phyloP scores from a whole-genome alignment of 192 early-diverging fungal species.

The Podila verticillata region DNA sequence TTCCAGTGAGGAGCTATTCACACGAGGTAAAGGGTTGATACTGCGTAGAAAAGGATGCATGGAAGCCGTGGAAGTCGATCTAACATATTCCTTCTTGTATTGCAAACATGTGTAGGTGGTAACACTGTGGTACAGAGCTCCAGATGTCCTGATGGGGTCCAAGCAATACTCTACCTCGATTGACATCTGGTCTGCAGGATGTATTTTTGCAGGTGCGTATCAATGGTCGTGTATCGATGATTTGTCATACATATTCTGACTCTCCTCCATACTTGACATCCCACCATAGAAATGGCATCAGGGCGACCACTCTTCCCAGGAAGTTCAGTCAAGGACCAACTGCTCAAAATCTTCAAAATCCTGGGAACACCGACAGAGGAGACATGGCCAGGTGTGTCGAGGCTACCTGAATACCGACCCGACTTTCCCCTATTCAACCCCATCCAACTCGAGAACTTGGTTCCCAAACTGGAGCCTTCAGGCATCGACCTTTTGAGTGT shows the following conservation, averaged over 20 bases:
- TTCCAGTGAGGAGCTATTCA: slow-evolving; percentile 90
- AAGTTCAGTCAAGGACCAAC: slow-evolving; percentile 86
- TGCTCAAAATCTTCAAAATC: slow-evolving; percentile 92
- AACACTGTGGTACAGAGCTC: slow-evolving; percentile 89
- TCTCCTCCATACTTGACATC: background rate
- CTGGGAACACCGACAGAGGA: slow-evolving; percentile 85
- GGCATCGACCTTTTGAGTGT: slow-evolving; percentile 89
- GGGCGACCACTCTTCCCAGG: slow-evolving; percentile 94
- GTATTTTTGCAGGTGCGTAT: slow-evolving; percentile 79
- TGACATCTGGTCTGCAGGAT: slow-evolving; percentile 89
- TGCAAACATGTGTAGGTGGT: slow-evolving; percentile 63
- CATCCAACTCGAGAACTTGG: slow-evolving; percentile 74
- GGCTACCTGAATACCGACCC: slow-evolving; percentile 88
- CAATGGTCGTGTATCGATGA: too few relatives aligned
- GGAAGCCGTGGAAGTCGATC: background rate
- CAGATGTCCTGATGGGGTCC: slow-evolving; percentile 89
- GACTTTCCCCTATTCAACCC: slow-evolving; percentile 82
- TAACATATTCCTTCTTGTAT: too few relatives aligned
- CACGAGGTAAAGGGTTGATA: slow-evolving; percentile 64
- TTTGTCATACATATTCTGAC: background rate
- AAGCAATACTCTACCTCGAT: slow-evolving; percentile 89
- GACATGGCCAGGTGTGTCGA: slow-evolving; percentile 86
- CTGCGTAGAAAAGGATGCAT: background rate
- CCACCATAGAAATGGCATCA: slow-evolving; percentile 79
- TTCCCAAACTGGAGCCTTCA: slow-evolving; percentile 84